Evolutionary conservation across 148 eudicot genomes (phyloP).

Genomic region (Rhododendron mucronatum): DNA sequence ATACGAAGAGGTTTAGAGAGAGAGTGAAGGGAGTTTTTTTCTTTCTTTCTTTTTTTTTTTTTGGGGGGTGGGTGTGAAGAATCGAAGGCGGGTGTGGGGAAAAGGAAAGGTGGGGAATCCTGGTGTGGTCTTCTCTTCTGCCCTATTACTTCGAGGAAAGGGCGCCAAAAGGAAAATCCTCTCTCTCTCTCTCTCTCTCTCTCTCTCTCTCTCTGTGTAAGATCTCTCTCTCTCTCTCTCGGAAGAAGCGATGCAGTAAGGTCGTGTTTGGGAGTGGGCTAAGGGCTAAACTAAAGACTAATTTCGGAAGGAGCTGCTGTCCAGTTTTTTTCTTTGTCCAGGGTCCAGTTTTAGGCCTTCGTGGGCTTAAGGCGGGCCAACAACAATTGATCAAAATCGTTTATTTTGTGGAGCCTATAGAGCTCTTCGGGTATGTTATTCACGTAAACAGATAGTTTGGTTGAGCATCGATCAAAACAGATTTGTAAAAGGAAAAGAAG

Average conservation of each 20-base stretch:
- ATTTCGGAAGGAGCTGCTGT: too few relatives aligned
- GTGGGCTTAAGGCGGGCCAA: too few relatives aligned
- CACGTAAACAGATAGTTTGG: too few relatives aligned
- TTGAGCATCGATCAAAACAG: neutral
- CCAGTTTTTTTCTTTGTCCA: too few relatives aligned
- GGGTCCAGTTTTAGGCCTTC: too few relatives aligned
- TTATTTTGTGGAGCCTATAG: too few relatives aligned
- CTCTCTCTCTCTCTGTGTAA: neutral
- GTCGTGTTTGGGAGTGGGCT: neutral
- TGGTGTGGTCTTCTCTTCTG: neutral
- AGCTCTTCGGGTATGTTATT: too few relatives aligned
- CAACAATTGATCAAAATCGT: too few relatives aligned
- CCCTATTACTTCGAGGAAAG: slow-evolving; percentile 12
- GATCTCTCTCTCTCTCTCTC: neutral
- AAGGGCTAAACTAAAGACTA: too few relatives aligned
- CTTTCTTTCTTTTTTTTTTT: neutral
- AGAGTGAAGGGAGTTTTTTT: neutral
- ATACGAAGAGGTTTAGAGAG: neutral
- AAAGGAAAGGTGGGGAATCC: slow-evolving; percentile 12
- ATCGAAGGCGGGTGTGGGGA: neutral
- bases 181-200: neutral
- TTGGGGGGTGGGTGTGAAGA: neutral
- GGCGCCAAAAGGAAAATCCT: slow-evolving; percentile 27
- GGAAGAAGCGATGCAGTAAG: neutral
- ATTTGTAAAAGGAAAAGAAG: too few relatives aligned